phyloP scores from a whole-genome alignment of 495 filamentous ascomycete genomes.

The Hypoxylon rickii region DNA sequence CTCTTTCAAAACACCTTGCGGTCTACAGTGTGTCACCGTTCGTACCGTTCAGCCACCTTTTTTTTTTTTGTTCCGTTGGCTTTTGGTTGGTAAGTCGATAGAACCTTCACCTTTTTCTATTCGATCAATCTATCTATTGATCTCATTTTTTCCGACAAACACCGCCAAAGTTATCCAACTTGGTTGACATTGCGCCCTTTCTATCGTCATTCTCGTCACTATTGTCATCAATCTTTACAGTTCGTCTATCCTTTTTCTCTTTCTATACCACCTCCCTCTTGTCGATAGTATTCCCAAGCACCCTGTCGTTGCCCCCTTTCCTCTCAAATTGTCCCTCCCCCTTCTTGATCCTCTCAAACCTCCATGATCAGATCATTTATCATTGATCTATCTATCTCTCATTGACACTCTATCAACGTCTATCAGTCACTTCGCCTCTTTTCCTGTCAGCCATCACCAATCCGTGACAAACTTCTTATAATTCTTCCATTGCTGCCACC shows the following conservation, averaged over 20 bases:
- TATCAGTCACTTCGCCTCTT: constrained; percentile 35
- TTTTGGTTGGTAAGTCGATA: too few relatives aligned
- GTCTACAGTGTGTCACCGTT: too few relatives aligned
- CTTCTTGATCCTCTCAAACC: constrained; percentile 24
- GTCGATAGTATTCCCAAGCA: not conserved
- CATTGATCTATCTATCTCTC: constrained; percentile 7
- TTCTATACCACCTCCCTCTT: not conserved
- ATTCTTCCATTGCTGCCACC: constrained; percentile 26
- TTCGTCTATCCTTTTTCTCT: constrained; percentile 43
- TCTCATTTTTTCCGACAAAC: constrained; percentile 19
- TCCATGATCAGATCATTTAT: constrained; percentile 24
- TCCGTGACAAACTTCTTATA: constrained; percentile 39
- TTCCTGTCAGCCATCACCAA: constrained; percentile 42
- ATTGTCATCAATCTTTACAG: too few relatives aligned
- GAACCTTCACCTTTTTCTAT: constrained; percentile 1
- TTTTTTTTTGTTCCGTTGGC: too few relatives aligned
- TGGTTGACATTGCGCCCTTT: constrained; percentile 38
- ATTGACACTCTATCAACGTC: constrained; percentile 32
- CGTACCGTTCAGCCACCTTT: too few relatives aligned
- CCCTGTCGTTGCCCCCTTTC: constrained; percentile 25
- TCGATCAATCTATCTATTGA: not conserved
- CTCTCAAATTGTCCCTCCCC: too few relatives aligned
- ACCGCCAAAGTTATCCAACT: constrained; percentile 32
- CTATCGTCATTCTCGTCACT: constrained; percentile 31
- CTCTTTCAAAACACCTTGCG: too few relatives aligned